These are phyloP conservation scores for Mycena epipterygia DNA, from an alignment of 768 basidiomycete species.

Conservation along the genomic window DNA sequence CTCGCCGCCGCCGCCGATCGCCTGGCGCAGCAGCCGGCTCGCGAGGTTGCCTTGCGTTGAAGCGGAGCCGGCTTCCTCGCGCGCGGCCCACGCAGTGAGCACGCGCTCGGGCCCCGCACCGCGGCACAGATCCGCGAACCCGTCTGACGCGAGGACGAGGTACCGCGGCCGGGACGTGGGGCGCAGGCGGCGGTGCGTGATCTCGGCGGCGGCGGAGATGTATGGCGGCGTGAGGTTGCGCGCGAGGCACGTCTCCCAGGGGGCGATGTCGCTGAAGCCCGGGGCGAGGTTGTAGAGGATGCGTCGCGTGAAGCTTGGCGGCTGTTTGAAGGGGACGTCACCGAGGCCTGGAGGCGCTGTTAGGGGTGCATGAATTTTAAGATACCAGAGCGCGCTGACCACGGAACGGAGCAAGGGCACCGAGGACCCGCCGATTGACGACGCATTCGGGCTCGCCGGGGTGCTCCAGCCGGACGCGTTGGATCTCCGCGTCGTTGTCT, in stretches of 20 bases:
- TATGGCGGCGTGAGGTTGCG: slow-evolving; percentile 76
- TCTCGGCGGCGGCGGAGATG: slow-evolving; percentile 74
- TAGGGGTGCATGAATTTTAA: background rate
- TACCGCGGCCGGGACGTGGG: slow-evolving; percentile 54
- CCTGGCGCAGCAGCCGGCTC: slow-evolving; percentile 66
- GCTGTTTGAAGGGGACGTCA: slow-evolving; percentile 81
- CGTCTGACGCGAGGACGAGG: slow-evolving; percentile 76
- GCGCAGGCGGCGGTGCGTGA: slow-evolving; percentile 65
- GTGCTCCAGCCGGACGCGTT: slow-evolving; percentile 73
- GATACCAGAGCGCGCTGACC: slow-evolving; percentile 57
- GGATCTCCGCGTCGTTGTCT: slow-evolving; percentile 74
- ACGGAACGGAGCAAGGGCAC: slow-evolving; percentile 83
- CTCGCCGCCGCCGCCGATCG: slow-evolving; percentile 72
- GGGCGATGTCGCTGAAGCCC: slow-evolving; percentile 70
- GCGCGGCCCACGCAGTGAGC: slow-evolving; percentile 66
- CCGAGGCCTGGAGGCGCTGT: slow-evolving; percentile 64
- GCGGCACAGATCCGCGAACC: slow-evolving; percentile 72
- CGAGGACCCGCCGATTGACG: slow-evolving; percentile 76
- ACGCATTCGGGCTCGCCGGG: slow-evolving; percentile 80
- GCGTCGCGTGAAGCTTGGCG: slow-evolving; percentile 75
- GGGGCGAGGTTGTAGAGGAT: slow-evolving; percentile 77
- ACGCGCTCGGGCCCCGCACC: slow-evolving; percentile 61
- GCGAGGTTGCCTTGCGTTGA: slow-evolving; percentile 53
- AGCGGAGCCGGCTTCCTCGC: slow-evolving; percentile 44
- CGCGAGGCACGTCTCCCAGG: slow-evolving; percentile 77